A percentile compares a stretch with the other conserved stretches of the same genome.
These are phyloP conservation scores for Tricholoma hemisulphureum DNA, from an alignment of 768 basidiomycete species.

Conservation along the genomic window DNA sequence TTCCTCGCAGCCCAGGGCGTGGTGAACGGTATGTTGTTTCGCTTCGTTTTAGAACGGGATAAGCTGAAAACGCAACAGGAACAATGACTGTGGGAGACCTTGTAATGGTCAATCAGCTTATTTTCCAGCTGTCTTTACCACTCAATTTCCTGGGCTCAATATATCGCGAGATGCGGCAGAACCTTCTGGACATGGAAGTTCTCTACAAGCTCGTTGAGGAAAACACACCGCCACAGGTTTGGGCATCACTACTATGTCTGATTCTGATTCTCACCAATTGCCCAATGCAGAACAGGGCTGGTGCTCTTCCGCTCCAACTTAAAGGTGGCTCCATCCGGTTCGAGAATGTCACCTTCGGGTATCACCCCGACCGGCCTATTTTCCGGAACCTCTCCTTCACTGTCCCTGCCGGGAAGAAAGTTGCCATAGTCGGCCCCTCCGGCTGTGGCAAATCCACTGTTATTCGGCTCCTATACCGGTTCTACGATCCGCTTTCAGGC, in stretches of 20 bases:
- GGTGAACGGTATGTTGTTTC: constrained; percentile 62
- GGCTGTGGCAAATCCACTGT: constrained; percentile 98
- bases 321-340: constrained; percentile 88
- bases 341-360: constrained; percentile 88
- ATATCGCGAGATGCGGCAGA: constrained; percentile 95
- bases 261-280: background rate
- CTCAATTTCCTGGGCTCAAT: constrained; percentile 97
- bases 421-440: constrained; percentile 95
- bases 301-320: constrained; percentile 65
- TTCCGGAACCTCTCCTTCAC: constrained; percentile 86
- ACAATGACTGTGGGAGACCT: constrained; percentile 98
- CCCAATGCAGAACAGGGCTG: constrained; percentile 58
- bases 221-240: constrained; percentile 66
- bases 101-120: constrained; percentile 98
- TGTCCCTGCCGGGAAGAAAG: constrained; percentile 93
- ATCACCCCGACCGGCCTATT: constrained; percentile 90
- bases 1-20: constrained; percentile 95
- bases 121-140: constrained; percentile 95
- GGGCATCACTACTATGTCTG: background rate
- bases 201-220: constrained; percentile 87
- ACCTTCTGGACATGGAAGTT: constrained; percentile 95
- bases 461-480: constrained; percentile 89
- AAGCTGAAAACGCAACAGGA: constrained; percentile 43
- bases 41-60: background rate
- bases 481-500: constrained; percentile 84